Conservation (phyloP, 1,139 yeast species). For the Yamadazyma sp. region DNA sequence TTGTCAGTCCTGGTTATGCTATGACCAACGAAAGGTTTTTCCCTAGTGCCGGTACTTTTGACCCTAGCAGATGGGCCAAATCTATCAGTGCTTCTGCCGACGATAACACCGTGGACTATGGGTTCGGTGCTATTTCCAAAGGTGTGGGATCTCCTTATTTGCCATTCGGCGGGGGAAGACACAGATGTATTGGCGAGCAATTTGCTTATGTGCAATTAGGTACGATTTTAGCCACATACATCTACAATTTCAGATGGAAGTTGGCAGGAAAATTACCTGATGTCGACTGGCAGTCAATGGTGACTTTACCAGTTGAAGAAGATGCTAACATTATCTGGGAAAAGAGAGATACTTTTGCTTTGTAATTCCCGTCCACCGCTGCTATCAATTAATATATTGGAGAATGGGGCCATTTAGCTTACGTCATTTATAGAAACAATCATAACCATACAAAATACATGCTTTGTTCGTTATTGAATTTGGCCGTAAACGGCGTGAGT, state of each 20-base stretch:
- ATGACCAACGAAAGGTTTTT: conserved; percentile 75
- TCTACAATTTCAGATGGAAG: conserved; percentile 78
- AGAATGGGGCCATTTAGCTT: background rate
- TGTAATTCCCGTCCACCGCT: conserved; percentile 16
- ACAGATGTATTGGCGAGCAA: conserved; percentile 98
- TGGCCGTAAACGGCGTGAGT: background rate
- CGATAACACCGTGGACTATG: conserved; percentile 76
- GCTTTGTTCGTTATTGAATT: too few species aligned
- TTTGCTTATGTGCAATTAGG: conserved; percentile 96
- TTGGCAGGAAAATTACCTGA: conserved; percentile 68
- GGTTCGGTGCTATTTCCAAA: conserved; percentile 92
- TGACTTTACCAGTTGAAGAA: conserved; percentile 71
- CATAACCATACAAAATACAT: too few species aligned
- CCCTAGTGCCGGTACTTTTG: conserved; percentile 67
- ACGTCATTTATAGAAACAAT: background rate
- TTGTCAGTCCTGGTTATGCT: conserved; percentile 93
- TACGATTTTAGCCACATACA: conserved; percentile 71
- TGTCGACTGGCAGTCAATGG: conserved; percentile 90
- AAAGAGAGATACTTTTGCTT: conserved; percentile 45
- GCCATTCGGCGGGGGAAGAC: conserved; percentile 99
- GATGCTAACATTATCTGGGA: conserved; percentile 85
- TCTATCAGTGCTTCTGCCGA: conserved; percentile 25
- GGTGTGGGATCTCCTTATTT: conserved; percentile 95
- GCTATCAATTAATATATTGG: background rate
- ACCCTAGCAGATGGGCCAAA: conserved; percentile 87